Base-by-base conservation (phyloP, 2,329 filamentous ascomycete species). In the Hymenoscyphus scutula region DNA sequence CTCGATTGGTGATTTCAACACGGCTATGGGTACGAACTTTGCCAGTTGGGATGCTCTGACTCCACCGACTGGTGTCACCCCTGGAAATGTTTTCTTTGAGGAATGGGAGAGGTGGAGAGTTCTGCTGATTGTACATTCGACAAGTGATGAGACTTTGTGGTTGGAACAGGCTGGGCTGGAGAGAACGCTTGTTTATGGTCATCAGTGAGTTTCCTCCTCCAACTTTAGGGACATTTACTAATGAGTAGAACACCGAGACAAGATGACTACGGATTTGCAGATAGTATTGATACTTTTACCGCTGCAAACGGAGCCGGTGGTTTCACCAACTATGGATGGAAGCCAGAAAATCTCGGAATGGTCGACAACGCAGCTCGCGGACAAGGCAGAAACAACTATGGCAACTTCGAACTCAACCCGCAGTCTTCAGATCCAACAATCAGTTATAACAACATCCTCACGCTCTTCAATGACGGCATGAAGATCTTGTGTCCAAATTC, bases 81-180 rank as follows among this genome's bases (percentile, higher is more conserved):
- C 64, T 23, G 65, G 65, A 25, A 17, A 60, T 51, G 29, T 34
- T 23, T 64, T 65, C 30, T 58, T 25, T 30, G 65, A 67, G 38
- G 65, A 67, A 37, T 67, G 61, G 63, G 32, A 67, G 55, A 30
- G 63, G 30, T 67, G 63, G 65, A 55, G 63, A 30, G 59, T 67
- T 11, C 57, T 48, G 13, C 41, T 64, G 37, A 65, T 67, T 27
- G 29, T 63, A 13, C 60, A 67, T 34, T 53, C 63, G 6, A 61
- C 62, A 11, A 56, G 60, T 45, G 65, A 67, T 53, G 59, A 65
- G 34, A 65, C 63, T 13, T 23, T 63, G 0, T 67, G 65, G 63
- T 61, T 65, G 29, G 65, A 59, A 17, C 25, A 60, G 15, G 61
- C 65, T 27, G 65, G 63, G 1, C 56, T 67, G 3, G 58, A 62